Evolutionary conservation across 495 filamentous ascomycete genomes (phyloP), one percentile per base, ranked within the genome.

Genomic region (Umbilicaria muhlenbergii): DNA sequence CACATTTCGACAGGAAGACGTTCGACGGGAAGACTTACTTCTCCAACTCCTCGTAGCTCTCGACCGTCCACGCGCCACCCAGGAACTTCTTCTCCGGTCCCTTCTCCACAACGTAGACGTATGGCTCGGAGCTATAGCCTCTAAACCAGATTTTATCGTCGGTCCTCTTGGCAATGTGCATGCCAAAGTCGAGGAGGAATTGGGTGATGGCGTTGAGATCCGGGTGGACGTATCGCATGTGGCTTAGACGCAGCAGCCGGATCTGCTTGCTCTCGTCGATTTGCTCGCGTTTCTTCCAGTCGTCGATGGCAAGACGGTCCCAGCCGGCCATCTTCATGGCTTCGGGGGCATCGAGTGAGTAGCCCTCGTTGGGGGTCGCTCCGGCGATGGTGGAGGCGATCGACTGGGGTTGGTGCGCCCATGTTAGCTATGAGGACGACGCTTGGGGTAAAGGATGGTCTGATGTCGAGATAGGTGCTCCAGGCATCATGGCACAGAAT

Each of bases 61-160:
- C 71, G 36, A 78, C 76, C 7, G 56, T 61, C 41, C 71, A 78
- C 11, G 60, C 65, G 0, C 63, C 62, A 3, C 76, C 74, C 2
- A 71, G 65, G 45, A 74, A 80, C 42, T 67, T 61, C 35, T 64
- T 34, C 56, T 68, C 67, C 21, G 62, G 57, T 0, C 66, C 63
- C 37, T 68, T 67, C 18, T 56, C 58, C 37, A 68, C 61, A 45
- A 67, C 70, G 31, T 75, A 60, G 6, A 77, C 58, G 48, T 72
- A 78, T 13, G 71, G 75, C 41, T 78, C 74, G n/a, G 57, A 58
- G 8, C 76, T 73, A 51, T 75, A 77, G 6, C 76, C 75, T 24
- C 73, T 63, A 57, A 65, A 78, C 61, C 69, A 78, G 11, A 73
- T 67, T 41, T 65, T 66, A 39, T 67, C 58, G 19, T 67, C 63